phyloP scores from a whole-genome alignment of 2,329 filamentous ascomycete genomes.

The Tolypocladium amazonense region DNA sequence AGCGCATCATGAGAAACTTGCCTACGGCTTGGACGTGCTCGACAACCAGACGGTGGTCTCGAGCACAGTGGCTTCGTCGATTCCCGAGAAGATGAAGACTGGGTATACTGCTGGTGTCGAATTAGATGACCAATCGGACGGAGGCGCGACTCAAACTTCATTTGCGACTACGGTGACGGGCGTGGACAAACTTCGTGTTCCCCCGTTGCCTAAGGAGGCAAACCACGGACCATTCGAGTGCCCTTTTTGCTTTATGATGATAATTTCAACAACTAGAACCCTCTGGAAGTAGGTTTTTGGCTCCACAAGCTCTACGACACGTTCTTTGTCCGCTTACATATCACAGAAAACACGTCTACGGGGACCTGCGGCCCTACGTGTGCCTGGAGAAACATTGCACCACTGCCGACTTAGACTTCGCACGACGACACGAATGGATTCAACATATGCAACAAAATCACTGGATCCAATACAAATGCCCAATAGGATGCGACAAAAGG shows the following conservation, averaged over 20 bases:
- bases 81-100: slow-evolving; percentile 8
- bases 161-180: slow-evolving; percentile 14
- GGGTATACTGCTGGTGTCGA: neutral
- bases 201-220: slow-evolving; percentile 11
- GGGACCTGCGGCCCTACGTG: slow-evolving; percentile 26
- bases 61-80: slow-evolving; percentile 13
- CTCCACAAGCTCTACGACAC: neutral
- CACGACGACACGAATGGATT: slow-evolving; percentile 12
- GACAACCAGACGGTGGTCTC: slow-evolving; percentile 2
- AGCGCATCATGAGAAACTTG: slow-evolving; percentile 21
- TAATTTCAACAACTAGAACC: slow-evolving; percentile 12
- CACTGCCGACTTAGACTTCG: slow-evolving; percentile 8
- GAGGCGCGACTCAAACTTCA: slow-evolving; percentile 16
- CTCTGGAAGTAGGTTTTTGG: slow-evolving; percentile 22
- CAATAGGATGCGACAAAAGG: neutral
- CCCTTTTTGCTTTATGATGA: slow-evolving; percentile 26
- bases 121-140: slow-evolving; percentile 12
- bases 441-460: slow-evolving; percentile 12
- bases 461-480: slow-evolving; percentile 5
- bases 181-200: slow-evolving; percentile 8
- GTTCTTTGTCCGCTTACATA: neutral
- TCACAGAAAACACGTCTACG: slow-evolving; percentile 23
- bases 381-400: slow-evolving; percentile 19
- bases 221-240: slow-evolving; percentile 22
- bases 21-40: slow-evolving; percentile 10